Percentiles rank a stretch among this genome's conserved stretches.
Evolutionary conservation across 805 yeast species (phyloP).

Genomic region (Wickerhamiella kurtzmanii): DNA sequence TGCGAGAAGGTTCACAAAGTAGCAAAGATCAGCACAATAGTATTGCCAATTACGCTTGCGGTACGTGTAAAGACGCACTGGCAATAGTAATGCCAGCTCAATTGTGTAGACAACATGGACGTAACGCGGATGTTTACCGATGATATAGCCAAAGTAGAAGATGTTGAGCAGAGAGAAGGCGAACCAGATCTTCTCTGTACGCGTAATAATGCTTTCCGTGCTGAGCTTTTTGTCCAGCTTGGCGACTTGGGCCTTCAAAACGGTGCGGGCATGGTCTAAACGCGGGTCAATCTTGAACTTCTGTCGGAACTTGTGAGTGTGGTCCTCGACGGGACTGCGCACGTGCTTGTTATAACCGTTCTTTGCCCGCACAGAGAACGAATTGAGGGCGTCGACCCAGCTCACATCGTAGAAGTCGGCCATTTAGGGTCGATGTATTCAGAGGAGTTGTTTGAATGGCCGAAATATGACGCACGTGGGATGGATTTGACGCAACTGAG

Average conservation of each 20-base stretch:
- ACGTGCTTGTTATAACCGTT: slow-evolving; percentile 9
- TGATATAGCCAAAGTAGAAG: slow-evolving; percentile 56
- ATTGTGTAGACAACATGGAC: slow-evolving; percentile 66
- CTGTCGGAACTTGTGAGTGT: slow-evolving; percentile 9
- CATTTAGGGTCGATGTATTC: too few relatives aligned
- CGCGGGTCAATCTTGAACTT: slow-evolving; percentile 12
- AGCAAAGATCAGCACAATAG: slow-evolving; percentile 85
- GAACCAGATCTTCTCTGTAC: slow-evolving; percentile 68
- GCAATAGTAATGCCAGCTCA: slow-evolving; percentile 52
- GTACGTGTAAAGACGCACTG: slow-evolving; percentile 72
- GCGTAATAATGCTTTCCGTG: slow-evolving; percentile 21
- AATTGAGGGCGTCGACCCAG: slow-evolving; percentile 25
- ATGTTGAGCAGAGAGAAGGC: slow-evolving; percentile 56
- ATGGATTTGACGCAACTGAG: too few relatives aligned
- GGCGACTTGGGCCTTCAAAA: slow-evolving; percentile 20
- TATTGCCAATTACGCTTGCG: slow-evolving; percentile 69
- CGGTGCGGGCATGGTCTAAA: slow-evolving; percentile 21
- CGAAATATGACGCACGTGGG: too few relatives aligned
- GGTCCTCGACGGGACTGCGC: slow-evolving; percentile 18
- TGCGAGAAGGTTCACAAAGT: slow-evolving; percentile 66
- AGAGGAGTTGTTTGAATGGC: too few relatives aligned
- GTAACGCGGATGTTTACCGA: slow-evolving; percentile 64
- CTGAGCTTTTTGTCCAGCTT: slow-evolving; percentile 21
- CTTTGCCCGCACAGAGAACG: slow-evolving; percentile 21
- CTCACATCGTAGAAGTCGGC: slow-evolving; percentile 18